These are phyloP conservation scores for Hyaloscypha hepaticicola DNA, from an alignment of 495 filamentous ascomycete species.

Conservation along the genomic window DNA sequence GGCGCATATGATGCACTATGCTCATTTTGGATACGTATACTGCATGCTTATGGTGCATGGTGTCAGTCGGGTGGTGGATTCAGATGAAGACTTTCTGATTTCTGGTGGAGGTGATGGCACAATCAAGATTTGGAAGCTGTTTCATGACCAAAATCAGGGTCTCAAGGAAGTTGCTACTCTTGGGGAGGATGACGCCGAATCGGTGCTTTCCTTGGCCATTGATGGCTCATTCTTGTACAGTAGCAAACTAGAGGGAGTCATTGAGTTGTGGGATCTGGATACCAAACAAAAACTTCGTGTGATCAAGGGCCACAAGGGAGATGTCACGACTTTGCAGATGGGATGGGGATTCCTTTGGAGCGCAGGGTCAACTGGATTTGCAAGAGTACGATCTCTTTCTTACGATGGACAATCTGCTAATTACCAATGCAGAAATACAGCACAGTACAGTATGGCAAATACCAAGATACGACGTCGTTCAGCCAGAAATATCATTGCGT, in stretches of 20 bases:
- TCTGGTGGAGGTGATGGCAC: slow-evolving; percentile 92
- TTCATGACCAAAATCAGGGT: slow-evolving; percentile 46
- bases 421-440: slow-evolving; percentile 48
- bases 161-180: slow-evolving; percentile 63
- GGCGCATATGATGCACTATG: slow-evolving; percentile 79
- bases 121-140: slow-evolving; percentile 85
- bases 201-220: slow-evolving; percentile 77
- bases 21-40: slow-evolving; percentile 93
- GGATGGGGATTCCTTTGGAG: slow-evolving; percentile 82
- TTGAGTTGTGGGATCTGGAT: slow-evolving; percentile 97
- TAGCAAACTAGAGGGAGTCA: slow-evolving; percentile 82
- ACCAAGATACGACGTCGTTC: slow-evolving; percentile 59
- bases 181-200: slow-evolving; percentile 74
- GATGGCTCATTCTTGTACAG: slow-evolving; percentile 90
- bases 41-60: slow-evolving; percentile 83
- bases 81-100: slow-evolving; percentile 75
- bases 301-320: slow-evolving; percentile 74
- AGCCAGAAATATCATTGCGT: slow-evolving; percentile 86
- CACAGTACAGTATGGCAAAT: slow-evolving; percentile 54
- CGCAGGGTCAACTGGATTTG: slow-evolving; percentile 74
- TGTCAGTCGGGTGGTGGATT: slow-evolving; percentile 55
- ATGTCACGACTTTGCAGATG: slow-evolving; percentile 82
- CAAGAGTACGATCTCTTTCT: slow-evolving; percentile 58
- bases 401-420: slow-evolving; percentile 17
- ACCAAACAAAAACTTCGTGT: slow-evolving; percentile 86